phyloP scores from a whole-genome alignment of 2,329 filamentous ascomycete genomes.

The Cytospora schulzeri region DNA sequence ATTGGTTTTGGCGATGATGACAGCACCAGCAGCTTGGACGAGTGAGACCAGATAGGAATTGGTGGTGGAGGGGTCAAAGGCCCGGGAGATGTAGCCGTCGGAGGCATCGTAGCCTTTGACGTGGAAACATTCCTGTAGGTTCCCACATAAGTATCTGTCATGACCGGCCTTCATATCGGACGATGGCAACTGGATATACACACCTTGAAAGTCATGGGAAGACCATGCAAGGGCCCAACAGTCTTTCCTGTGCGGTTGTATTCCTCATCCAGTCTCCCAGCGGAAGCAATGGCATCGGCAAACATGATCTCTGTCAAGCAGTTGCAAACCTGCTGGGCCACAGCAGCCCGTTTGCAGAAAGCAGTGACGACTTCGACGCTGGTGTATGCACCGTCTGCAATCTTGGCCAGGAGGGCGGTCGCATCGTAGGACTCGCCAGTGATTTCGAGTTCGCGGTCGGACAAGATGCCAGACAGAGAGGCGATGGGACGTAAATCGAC shows the following conservation, averaged over 20 bases:
- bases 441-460: conserved; percentile 11
- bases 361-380: conserved; percentile 24
- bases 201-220: conserved; percentile 42
- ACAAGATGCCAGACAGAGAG: neutral
- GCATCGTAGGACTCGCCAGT: conserved; percentile 9
- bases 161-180: neutral
- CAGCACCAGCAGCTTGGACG: conserved; percentile 8
- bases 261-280: conserved; percentile 5
- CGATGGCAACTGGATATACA: conserved; percentile 16
- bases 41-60: conserved; percentile 4
- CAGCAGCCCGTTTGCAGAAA: conserved; percentile 32
- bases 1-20: conserved; percentile 28
- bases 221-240: conserved; percentile 40
- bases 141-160: neutral
- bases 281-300: conserved; percentile 38
- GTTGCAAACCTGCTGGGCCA: conserved; percentile 36
- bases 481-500: conserved; percentile 5
- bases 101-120: conserved; percentile 12
- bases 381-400: neutral
- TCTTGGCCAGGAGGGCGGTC: neutral
- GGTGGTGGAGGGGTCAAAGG: conserved; percentile 5
- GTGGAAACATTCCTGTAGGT: conserved; percentile 15
- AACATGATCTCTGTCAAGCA: conserved; percentile 44
- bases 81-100: conserved; percentile 14
- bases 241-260: conserved; percentile 3